Percentiles rank a stretch among this genome's conserved stretches.
Conservation (phyloP, 805 yeast species). For the Dipodascopsis uninucleata region DNA sequence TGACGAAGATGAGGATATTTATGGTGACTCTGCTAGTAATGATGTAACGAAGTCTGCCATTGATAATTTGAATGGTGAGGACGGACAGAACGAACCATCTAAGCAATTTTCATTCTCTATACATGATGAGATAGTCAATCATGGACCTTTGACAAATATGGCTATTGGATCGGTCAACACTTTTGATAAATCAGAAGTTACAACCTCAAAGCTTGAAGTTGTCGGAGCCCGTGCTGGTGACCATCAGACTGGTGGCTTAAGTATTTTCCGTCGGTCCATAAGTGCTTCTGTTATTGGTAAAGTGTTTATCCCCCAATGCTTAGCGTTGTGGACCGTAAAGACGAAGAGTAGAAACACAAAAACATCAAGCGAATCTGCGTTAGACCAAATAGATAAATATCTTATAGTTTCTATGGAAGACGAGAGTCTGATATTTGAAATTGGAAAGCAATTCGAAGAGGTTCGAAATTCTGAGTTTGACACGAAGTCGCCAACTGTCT, state of each 20-base stretch:
- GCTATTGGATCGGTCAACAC: slow-evolving; percentile 47
- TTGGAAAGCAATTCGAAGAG: slow-evolving; percentile 48
- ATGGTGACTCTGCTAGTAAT: slow-evolving; percentile 16
- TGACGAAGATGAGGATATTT: slow-evolving; percentile 31
- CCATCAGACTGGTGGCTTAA: slow-evolving; percentile 47
- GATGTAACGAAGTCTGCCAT: background rate
- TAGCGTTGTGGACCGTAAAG: slow-evolving; percentile 70
- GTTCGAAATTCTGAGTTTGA: slow-evolving; percentile 56
- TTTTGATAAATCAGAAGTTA: background rate
- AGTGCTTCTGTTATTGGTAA: slow-evolving; percentile 62
- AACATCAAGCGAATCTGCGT: slow-evolving; percentile 8
- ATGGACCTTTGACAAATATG: slow-evolving; percentile 72
- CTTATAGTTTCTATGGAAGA: slow-evolving; percentile 40
- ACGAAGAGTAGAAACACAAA: slow-evolving; percentile 24
- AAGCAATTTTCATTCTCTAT: slow-evolving; percentile 41
- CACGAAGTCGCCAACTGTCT: slow-evolving; percentile 59
- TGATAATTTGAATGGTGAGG: slow-evolving; percentile 32
- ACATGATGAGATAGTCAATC: slow-evolving; percentile 55
- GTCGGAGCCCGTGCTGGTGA: slow-evolving; percentile 68
- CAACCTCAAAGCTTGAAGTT: slow-evolving; percentile 45
- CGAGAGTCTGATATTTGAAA: slow-evolving; percentile 31
- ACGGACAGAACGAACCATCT: slow-evolving; percentile 25
- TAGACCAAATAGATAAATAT: slow-evolving; percentile 25
- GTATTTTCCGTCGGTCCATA: slow-evolving; percentile 62
- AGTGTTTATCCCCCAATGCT: slow-evolving; percentile 67